phyloP scores from a whole-genome alignment of 164 flowering plant genomes.

The Vitis rotundifolia region DNA sequence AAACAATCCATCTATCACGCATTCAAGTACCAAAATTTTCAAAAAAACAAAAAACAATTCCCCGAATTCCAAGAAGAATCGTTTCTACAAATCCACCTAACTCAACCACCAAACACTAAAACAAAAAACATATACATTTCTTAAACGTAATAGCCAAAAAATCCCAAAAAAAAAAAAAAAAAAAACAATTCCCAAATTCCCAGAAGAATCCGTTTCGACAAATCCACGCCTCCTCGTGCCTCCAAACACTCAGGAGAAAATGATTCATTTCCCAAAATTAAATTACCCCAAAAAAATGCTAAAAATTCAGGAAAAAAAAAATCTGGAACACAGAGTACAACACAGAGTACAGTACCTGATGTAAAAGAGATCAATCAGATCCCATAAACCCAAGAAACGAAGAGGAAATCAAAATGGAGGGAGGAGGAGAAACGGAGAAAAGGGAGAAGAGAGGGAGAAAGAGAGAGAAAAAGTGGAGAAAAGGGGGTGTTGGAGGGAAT shows the following conservation, averaged over 20 bases:
- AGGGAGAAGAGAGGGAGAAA: constrained; percentile 9
- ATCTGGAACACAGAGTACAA: not conserved
- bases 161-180: not conserved
- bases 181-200: too few relatives aligned
- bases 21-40: too few relatives aligned
- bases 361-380: constrained; percentile 6
- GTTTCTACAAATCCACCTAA: too few relatives aligned
- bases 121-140: constrained; percentile 1
- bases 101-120: not conserved
- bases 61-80: too few relatives aligned
- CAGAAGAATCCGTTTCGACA: too few relatives aligned
- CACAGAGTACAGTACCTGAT: constrained; percentile 20
- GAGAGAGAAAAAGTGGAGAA: constrained; percentile 4
- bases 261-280: too few relatives aligned
- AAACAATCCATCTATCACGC: too few relatives aligned
- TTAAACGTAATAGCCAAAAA: not conserved
- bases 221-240: too few relatives aligned
- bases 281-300: not conserved
- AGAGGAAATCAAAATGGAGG: constrained; percentile 9
- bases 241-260: too few relatives aligned
- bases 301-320: not conserved
- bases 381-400: not conserved
- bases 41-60: too few relatives aligned
- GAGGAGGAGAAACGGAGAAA: constrained; percentile 8
- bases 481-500: constrained; percentile 39